Evolutionary conservation across 176 grass and related monocot species (phyloP), one percentile per base, ranked within the genome.

Genomic region (Aegilops longissima): DNA sequence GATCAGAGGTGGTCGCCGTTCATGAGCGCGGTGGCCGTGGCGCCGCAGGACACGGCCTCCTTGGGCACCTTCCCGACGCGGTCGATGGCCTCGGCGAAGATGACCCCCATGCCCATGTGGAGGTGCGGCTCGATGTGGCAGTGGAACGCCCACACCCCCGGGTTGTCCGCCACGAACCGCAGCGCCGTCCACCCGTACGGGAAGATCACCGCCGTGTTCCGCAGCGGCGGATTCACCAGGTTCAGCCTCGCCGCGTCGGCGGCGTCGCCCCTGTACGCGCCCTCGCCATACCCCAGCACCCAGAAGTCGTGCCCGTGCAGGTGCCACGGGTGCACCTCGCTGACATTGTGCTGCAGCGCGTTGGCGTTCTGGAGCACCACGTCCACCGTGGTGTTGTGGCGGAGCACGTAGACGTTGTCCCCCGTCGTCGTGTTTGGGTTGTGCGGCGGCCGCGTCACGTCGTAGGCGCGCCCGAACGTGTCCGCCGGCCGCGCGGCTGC

Each of bases 101-200:
- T 29, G 65, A 95, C 87, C 13, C 95, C 93, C 95, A 95, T 95
- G 6, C 93, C 93, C 95, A 93, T 91, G 59, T 95, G 91, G 0
- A 95, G 77, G 67, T 97, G 95, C 58, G 95, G 93, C 66, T 97
- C 95, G 79, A 95, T 95, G 83, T 98, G 93, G 91, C 93, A 98
- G 86, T 98, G 95, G 77, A 95, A 98, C 63, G 93, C 95, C 95
- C 95, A 98, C 16, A 92, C 93, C 33, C 95, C 95, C 0, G 95
- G 93, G 86, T 98, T 98, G 73, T 95, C 89, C n/a, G 95, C 93
- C 29, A 95, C 87, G 61, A 91, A 93, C 76, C 92, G 68, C 33
- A 97, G 64, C 64, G 76, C 85, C 8, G 91, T 95, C 93, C 93
- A 97, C 59, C 95, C 95, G 54, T 86, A 69, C 1, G 93, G 93